Evolutionary conservation across 352 stramenopile species (phyloP).

Genomic region (Pythium vanterpoolii): DNA sequence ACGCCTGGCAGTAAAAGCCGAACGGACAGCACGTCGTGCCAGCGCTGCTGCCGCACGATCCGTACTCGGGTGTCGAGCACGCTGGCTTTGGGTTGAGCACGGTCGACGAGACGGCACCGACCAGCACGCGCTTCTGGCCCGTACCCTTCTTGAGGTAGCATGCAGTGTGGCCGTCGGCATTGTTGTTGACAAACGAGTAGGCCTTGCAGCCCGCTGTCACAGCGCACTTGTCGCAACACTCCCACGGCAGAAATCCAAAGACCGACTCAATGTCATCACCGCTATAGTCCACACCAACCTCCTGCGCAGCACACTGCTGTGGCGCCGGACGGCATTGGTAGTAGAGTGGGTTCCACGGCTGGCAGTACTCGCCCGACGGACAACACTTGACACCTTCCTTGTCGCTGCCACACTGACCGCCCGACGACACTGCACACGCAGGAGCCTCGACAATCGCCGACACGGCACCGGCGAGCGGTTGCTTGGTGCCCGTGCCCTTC

Average conservation of each 20-base stretch:
- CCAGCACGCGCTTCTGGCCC: background rate
- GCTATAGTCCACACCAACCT: slow-evolving; percentile 45
- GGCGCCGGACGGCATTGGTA: slow-evolving; percentile 50
- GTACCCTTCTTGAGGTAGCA: slow-evolving; percentile 49
- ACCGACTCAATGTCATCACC: slow-evolving; percentile 45
- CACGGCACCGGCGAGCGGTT: slow-evolving; percentile 15
- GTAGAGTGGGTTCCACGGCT: slow-evolving; percentile 60
- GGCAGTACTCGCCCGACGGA: slow-evolving; percentile 43
- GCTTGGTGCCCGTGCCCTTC: slow-evolving; percentile 2
- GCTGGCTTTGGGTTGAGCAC: slow-evolving; percentile 10
- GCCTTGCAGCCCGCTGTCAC: slow-evolving; percentile 37
- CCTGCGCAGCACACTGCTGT: slow-evolving; percentile 29
- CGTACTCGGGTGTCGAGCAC: slow-evolving; percentile 12
- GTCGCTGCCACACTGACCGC: slow-evolving; percentile 20
- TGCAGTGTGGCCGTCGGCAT: slow-evolving; percentile 36
- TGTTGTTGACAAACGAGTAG: slow-evolving; percentile 63
- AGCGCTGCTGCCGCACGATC: slow-evolving; percentile 11
- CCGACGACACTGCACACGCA: slow-evolving; percentile 1
- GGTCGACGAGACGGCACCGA: slow-evolving; percentile 3
- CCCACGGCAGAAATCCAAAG: slow-evolving; percentile 33
- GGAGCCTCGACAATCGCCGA: slow-evolving; percentile 16
- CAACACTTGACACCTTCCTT: slow-evolving; percentile 32
- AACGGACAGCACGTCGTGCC: slow-evolving; percentile 17
- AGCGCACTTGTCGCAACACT: slow-evolving; percentile 42
- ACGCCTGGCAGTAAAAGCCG: slow-evolving; percentile 25